Conservation (phyloP, 768 basidiomycete species). For the Postia placenta region DNA sequence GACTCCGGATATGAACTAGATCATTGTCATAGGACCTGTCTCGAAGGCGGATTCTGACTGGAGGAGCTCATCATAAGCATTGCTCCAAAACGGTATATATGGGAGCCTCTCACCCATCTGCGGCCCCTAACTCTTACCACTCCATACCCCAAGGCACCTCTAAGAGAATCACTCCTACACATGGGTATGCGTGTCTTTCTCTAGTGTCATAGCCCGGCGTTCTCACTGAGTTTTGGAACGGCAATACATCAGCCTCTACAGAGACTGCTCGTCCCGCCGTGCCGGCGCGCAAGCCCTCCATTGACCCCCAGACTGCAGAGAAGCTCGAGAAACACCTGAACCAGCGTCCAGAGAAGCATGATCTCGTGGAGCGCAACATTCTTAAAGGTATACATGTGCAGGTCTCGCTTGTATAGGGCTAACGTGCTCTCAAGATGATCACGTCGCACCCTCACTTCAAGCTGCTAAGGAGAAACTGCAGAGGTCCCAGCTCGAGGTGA, state of each 20-base stretch:
- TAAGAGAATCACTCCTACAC: too few relatives aligned
- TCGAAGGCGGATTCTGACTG: too few relatives aligned
- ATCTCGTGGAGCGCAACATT: slow-evolving; percentile 64
- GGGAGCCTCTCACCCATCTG: too few relatives aligned
- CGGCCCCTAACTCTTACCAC: too few relatives aligned
- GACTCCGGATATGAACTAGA: too few relatives aligned
- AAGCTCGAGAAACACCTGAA: slow-evolving; percentile 50
- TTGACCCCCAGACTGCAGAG: slow-evolving; percentile 29
- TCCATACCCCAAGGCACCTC: too few relatives aligned
- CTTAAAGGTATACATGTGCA: slow-evolving; percentile 45
- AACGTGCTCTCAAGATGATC: slow-evolving; percentile 41
- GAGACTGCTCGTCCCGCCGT: background rate
- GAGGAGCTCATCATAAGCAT: too few relatives aligned
- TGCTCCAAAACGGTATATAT: too few relatives aligned
- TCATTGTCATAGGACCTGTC: too few relatives aligned
- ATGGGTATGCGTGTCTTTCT: too few relatives aligned
- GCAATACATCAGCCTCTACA: background rate
- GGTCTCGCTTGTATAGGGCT: background rate
- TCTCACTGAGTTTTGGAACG: too few relatives aligned
- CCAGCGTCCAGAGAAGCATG: slow-evolving; percentile 50
- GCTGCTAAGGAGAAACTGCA: slow-evolving; percentile 55
- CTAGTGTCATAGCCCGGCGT: too few relatives aligned
- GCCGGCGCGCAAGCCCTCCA: slow-evolving; percentile 21
- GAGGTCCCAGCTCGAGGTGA: slow-evolving; percentile 57
- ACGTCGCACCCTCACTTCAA: slow-evolving; percentile 52